phyloP scores from a whole-genome alignment of 1,284 basidiomycete genomes.

The Tylopilus sp. region DNA sequence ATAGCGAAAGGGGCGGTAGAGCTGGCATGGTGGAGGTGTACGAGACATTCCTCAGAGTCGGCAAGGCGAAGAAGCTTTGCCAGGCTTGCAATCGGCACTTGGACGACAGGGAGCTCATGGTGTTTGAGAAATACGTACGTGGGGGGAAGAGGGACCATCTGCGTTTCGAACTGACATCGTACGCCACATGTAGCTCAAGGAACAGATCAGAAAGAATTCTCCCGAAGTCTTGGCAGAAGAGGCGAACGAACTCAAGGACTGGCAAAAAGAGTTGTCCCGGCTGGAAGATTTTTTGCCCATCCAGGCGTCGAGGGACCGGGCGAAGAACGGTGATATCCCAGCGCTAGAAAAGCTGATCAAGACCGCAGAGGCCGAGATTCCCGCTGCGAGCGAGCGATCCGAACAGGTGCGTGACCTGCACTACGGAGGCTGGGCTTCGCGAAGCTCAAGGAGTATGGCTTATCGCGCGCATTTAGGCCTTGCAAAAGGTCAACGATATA shows the following conservation, averaged over 20 bases:
- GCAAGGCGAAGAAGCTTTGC: conserved; percentile 67
- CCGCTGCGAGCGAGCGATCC: conserved; percentile 46
- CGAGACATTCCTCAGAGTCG: conserved; percentile 57
- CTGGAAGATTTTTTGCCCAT: conserved; percentile 58
- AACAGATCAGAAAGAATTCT: conserved; percentile 50
- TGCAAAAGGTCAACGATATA: conserved; percentile 44
- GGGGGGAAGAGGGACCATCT: too few relatives aligned
- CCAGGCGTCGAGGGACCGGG: conserved; percentile 48
- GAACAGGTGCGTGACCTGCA: conserved; percentile 48
- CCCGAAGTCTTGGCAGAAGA: conserved; percentile 39
- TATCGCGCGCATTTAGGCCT: conserved; percentile 40
- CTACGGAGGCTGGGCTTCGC: neutral
- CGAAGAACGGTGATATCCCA: conserved; percentile 64
- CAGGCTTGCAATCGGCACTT: conserved; percentile 74
- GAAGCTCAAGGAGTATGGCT: neutral
- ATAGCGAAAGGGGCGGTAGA: conserved; percentile 25
- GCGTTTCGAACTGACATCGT: neutral
- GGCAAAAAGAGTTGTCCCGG: conserved; percentile 57
- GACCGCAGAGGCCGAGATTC: conserved; percentile 51
- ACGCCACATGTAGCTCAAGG: conserved; percentile 42
- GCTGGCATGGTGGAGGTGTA: conserved; percentile 56
- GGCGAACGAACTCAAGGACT: conserved; percentile 49
- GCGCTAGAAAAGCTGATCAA: conserved; percentile 62
- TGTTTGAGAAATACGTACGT: conserved; percentile 68
- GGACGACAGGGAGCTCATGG: conserved; percentile 54